Base-by-base conservation (phyloP, 768 basidiomycete genomes). In the Podaxis rugospora region DNA sequence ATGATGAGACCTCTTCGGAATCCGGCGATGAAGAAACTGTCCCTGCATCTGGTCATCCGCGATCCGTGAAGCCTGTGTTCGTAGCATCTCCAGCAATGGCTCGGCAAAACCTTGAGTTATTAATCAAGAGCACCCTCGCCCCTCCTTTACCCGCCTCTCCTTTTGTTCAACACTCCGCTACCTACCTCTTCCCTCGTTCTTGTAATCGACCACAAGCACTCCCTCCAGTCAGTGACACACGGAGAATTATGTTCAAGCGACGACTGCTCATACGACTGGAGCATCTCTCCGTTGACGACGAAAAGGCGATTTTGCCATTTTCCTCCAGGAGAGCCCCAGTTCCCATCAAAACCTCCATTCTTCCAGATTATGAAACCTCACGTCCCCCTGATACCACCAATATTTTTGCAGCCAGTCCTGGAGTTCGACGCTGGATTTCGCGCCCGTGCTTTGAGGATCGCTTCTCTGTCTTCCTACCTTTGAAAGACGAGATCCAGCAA, bases 391-490 rank as follows among this genome's bases (percentile, higher is more conserved):
- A 66, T 47, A 66, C 69, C 54, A 67, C 68, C n/a, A 67, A 65
- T 40, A 66, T 77, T 42, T 74, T 73, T 39, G 68, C 66, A n/a
- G 72, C 72, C 42, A 87, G 86, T 67, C 74, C 75, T 13, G 86
- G 88, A 57, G 75, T 93, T 50, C 80, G 78, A 46, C 80, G 74
- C n/a, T 93, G 91, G 91, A 78, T 84, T 63, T 75, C 78, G 39
- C 86, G 90, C 3, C 86, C 88, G 25, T 88, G 87, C 68, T 92
- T 90, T 69, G 90, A 93, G 71, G 89, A 92, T 59, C 78, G 89
- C 35, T 74, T 82, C 63, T 72, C 76, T 27, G 75, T 89, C 3
- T 88, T 85, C 76, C 71, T 80, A 11, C 76, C 77, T 3, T 68
- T 72, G 23, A 69, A 73, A 9, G 74, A 68, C 16, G 76, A 70